A percentile compares a stretch with the other conserved stretches of the same genome.
phyloP scores from a whole-genome alignment of 148 eudicot genomes.

The Dianthus caryophyllus region DNA sequence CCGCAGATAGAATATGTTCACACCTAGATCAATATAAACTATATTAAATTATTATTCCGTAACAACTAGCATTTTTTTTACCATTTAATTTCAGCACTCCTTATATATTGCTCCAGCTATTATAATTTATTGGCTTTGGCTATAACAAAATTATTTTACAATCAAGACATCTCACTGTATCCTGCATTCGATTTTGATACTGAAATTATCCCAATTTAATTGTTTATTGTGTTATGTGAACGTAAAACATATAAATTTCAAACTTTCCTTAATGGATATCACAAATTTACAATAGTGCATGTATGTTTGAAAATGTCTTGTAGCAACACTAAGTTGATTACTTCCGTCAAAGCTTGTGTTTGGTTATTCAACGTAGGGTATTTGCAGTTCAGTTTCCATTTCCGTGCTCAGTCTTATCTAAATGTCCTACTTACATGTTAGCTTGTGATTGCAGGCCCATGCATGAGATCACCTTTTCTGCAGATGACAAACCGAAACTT shows the following conservation, averaged over 20 bases:
- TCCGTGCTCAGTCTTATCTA: not conserved
- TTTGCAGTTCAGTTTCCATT: not conserved
- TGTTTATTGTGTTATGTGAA: not conserved
- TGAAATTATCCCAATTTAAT: not conserved
- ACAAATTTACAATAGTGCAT: not conserved
- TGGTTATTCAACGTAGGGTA: not conserved
- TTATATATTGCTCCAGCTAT: not conserved
- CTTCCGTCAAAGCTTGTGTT: not conserved
- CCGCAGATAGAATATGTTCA: not conserved
- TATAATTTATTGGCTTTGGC: not conserved
- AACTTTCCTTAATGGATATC: not conserved
- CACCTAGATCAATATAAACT: not conserved
- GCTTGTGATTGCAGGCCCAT: constrained; percentile 55
- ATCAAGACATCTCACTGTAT: not conserved
- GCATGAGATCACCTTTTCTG: constrained; percentile 83
- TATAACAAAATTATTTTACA: not conserved
- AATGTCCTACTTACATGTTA: not conserved
- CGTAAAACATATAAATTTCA: not conserved
- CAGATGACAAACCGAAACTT: constrained; percentile 85
- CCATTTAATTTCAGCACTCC: no score
- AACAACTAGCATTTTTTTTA: constrained; percentile 7
- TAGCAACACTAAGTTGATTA: not conserved
- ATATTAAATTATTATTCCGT: no score
- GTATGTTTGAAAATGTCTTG: not conserved
- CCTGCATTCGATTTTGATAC: not conserved